Evolutionary conservation across 177 flowering plant genomes (phyloP), one percentile per base, ranked within the genome.

Genomic region (Vitis hybrid): DNA sequence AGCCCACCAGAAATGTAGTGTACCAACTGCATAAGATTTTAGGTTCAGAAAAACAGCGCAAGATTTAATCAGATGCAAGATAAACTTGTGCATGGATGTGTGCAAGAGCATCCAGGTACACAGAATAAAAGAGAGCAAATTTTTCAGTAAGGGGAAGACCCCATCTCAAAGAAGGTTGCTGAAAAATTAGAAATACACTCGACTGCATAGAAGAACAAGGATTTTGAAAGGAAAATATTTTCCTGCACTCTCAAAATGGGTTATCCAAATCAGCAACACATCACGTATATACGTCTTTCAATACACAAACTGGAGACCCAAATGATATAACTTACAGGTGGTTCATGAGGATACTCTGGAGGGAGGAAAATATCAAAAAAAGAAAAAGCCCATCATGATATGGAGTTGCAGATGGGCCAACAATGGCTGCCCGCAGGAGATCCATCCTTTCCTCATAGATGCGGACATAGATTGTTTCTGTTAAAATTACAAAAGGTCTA

Each of bases 341-440:
- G 98, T 73, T 81, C 87, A 73, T 81, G 21, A 62, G 99, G 99
- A 80, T 86, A 95, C 17, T 88, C 89, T 4, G 89, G 87, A 59
- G 99, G 97, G 75, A 95, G 83, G 61, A 56, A 77, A 48, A 95
- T 86, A 70, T 95, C 99, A 34, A 95, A 95, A 77, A 95, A 88
- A 18, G 18, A 89, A 95, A 95, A 50, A 95, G 86, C 14, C 90
- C 92, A 65, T 93, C 97, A 52, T 93, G 97, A 73, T 95, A 95
- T 14, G 99, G 99, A 51, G 99, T 95, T 83, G 93, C 97, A 70
- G 89, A 81, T 67, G 91, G 82, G 55, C 99, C 99, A 72, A 87
- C 82, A 58, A 93, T 83, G 64, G 88, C 96, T 19, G 93, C 99
- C 65, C 98, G 86, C 65, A 95, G 67, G 23, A 95, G 83, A 82